Conservation (phyloP, 768 basidiomycete species). For the Clitopilus hobsonii region DNA sequence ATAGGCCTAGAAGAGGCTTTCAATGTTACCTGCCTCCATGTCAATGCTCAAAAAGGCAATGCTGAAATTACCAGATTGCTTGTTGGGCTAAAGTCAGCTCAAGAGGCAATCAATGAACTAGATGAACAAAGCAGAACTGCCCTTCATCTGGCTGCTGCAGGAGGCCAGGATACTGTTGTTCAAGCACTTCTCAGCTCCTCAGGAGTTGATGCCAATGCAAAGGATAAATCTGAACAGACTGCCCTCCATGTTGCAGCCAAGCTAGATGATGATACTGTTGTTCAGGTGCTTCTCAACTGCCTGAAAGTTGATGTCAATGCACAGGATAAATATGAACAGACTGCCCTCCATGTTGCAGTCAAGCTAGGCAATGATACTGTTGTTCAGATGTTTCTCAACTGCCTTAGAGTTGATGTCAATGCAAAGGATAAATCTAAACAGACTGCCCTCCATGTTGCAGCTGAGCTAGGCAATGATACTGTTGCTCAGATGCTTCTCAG, state of each 20-base stretch:
- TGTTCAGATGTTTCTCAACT: not conserved
- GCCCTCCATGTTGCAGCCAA: not conserved
- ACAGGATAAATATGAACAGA: not conserved
- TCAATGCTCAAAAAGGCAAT: no score
- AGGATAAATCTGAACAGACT: not conserved
- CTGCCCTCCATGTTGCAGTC: not conserved
- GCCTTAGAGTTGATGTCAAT: not conserved
- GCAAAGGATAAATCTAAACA: not conserved
- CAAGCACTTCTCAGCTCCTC: not conserved
- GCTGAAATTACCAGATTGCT: not conserved
- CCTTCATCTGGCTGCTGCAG: not conserved
- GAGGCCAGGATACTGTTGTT: not conserved
- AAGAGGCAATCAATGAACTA: not conserved
- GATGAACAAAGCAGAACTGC: not conserved
- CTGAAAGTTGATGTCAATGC: not conserved
- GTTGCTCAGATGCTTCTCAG: not conserved
- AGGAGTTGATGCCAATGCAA: not conserved
- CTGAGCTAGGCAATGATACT: not conserved
- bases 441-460: not conserved
- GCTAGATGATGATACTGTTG: not conserved
- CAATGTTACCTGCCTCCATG: not conserved
- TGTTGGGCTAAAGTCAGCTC: not conserved
- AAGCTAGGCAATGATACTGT: not conserved
- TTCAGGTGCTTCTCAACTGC: not conserved
- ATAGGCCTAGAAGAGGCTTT: not conserved